phyloP scores from a whole-genome alignment of 2,329 filamentous ascomycete genomes.

The Truncatella angustata region DNA sequence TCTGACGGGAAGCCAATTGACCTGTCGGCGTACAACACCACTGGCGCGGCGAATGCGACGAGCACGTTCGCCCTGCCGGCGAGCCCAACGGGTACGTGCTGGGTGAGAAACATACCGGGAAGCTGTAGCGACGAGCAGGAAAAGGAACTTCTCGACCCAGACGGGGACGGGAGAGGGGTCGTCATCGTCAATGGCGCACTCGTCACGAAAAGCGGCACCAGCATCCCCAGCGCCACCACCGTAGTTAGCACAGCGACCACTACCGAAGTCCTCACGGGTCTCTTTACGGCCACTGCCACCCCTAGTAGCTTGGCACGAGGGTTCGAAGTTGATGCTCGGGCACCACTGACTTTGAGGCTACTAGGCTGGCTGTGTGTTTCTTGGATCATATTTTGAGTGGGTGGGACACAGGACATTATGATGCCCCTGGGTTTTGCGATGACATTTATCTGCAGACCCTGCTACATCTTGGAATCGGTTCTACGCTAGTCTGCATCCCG shows the following conservation, averaged over 20 bases:
- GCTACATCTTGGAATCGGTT: no score
- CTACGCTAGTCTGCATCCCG: no score
- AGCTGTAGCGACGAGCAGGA: slow-evolving; percentile 51
- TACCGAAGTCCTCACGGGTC: slow-evolving; percentile 7
- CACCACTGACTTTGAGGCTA: not conserved
- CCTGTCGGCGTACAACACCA: slow-evolving; percentile 44
- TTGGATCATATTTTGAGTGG: not conserved
- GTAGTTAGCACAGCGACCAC: not conserved
- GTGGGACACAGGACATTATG: not conserved
- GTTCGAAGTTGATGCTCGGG: no score
- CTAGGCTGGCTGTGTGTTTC: not conserved
- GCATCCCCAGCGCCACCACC: not conserved
- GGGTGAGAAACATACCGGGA: slow-evolving; percentile 45
- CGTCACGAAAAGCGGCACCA: slow-evolving; percentile 10
- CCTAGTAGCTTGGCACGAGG: not conserved
- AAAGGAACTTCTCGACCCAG: slow-evolving; percentile 8
- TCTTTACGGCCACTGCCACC: slow-evolving; percentile 9
- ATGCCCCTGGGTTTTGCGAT: not conserved
- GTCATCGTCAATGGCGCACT: slow-evolving; percentile 17
- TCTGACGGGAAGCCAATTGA: slow-evolving; percentile 42
- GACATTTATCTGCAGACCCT: no score
- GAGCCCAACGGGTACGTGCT: slow-evolving; percentile 49
- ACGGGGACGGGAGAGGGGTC: slow-evolving; percentile 10
- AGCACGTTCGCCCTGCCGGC: slow-evolving; percentile 43
- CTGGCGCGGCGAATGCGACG: slow-evolving; percentile 48